A percentile compares a stretch with the other conserved stretches of the same genome.
These are phyloP conservation scores for Scedosporium boydii DNA, from an alignment of 2,329 filamentous ascomycete genomes.

Conservation along the genomic window DNA sequence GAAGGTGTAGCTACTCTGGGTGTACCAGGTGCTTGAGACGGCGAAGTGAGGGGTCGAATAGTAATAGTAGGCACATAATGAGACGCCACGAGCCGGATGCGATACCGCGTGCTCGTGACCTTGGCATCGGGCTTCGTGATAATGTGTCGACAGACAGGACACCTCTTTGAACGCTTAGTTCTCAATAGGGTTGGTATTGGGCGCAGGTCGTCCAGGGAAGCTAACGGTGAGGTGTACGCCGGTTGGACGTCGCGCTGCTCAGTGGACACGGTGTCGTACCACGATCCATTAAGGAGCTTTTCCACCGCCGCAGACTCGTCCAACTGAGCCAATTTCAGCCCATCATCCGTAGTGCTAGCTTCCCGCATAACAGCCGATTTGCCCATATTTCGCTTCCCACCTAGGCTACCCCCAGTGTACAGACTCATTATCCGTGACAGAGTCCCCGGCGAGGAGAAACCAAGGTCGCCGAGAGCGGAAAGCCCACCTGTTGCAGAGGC, in stretches of 20 bases:
- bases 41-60: conserved; percentile 48
- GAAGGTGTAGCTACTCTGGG: conserved; percentile 18
- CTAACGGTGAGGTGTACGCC: conserved; percentile 35
- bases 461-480: conserved; percentile 34
- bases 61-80: conserved; percentile 80
- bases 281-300: conserved; percentile 48
- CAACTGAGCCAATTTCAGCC: conserved; percentile 53
- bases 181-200: conserved; percentile 76
- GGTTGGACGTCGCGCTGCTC: conserved; percentile 40
- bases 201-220: conserved; percentile 65
- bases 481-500: conserved; percentile 35
- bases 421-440: conserved; percentile 85
- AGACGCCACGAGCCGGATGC: conserved; percentile 80
- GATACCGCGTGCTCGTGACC: conserved; percentile 78
- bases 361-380: conserved; percentile 73
- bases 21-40: conserved; percentile 8
- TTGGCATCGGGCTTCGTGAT: conserved; percentile 91
- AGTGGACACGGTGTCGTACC: conserved; percentile 49
- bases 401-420: conserved; percentile 60
- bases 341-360: conserved; percentile 60
- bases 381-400: conserved; percentile 54
- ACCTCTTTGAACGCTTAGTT: conserved; percentile 90
- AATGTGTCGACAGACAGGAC: conserved; percentile 86
- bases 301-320: conserved; percentile 54
- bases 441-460: conserved; percentile 68